Evolutionary conservation across 1,284 basidiomycete genomes (phyloP).

Genomic region (Vanrija pseudolonga): DNA sequence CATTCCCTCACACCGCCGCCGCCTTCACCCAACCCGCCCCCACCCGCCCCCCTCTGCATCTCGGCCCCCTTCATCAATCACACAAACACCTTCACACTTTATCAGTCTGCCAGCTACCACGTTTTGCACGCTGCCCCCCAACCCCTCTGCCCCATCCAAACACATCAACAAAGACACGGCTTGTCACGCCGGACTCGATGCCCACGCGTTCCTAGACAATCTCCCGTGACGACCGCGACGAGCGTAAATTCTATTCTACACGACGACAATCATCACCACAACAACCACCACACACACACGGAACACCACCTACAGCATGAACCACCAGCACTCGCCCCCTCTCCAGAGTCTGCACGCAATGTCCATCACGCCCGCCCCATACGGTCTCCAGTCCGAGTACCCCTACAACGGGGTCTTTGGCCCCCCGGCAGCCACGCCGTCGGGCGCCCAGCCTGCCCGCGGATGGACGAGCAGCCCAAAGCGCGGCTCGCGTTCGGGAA

Average conservation of each 20-base stretch:
- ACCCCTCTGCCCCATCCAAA: too few species aligned
- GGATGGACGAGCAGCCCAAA: constrained; percentile 28
- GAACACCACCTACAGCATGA: constrained; percentile 8
- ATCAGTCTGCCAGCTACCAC: not conserved
- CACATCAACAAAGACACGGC: too few species aligned
- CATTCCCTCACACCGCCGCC: not conserved
- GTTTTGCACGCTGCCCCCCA: not conserved
- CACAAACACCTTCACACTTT: not conserved
- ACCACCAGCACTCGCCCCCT: constrained; percentile 28
- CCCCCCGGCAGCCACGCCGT: constrained; percentile 27
- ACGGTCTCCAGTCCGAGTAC: constrained; percentile 29
- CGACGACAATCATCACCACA: not conserved
- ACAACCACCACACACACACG: not conserved
- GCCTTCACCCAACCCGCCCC: not conserved
- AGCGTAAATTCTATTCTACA: not conserved
- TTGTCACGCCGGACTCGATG: not conserved
- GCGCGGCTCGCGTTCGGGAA: constrained; percentile 38
- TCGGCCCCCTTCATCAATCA: not conserved
- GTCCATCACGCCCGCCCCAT: constrained; percentile 33
- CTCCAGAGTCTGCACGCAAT: constrained; percentile 40
- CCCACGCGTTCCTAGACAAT: constrained; percentile 8
- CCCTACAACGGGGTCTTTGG: constrained; percentile 46
- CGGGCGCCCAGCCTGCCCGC: constrained; percentile 20
- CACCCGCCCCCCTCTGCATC: not conserved
- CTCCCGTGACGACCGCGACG: constrained; percentile 7